phyloP scores from a whole-genome alignment of 108 stramenopile genomes.

The Cyclotella sp. region DNA sequence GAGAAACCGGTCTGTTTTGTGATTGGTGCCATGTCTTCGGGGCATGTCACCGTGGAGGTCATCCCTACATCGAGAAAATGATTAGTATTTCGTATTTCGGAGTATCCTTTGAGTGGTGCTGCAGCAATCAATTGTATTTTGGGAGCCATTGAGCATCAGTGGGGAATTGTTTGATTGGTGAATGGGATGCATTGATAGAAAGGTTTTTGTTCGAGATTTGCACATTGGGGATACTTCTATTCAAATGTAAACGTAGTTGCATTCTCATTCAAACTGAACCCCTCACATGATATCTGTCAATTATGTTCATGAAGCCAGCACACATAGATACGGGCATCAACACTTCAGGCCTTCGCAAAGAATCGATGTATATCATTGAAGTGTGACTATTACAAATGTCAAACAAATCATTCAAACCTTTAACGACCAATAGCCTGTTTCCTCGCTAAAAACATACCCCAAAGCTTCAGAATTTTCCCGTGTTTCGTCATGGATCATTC shows the following conservation, averaged over 20 bases:
- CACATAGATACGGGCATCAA: too few relatives aligned
- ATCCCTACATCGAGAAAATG: slow-evolving; percentile 97
- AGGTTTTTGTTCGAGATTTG: too few relatives aligned
- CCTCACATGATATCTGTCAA: too few relatives aligned
- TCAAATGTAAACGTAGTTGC: too few relatives aligned
- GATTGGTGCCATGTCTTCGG: slow-evolving; percentile 96
- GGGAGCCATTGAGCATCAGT: slow-evolving; percentile 93
- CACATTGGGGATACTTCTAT: too few relatives aligned
- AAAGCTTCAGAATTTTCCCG: background rate
- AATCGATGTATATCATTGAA: too few relatives aligned
- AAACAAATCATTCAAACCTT: background rate
- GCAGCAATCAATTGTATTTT: slow-evolving; percentile 91
- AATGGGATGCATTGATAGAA: too few relatives aligned
- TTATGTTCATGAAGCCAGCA: too few relatives aligned
- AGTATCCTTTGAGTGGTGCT: slow-evolving; percentile 96
- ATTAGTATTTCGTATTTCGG: slow-evolving; percentile 90
- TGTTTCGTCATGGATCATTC: slow-evolving; percentile 3
- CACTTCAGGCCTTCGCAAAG: too few relatives aligned
- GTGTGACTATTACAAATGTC: too few relatives aligned
- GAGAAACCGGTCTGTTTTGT: slow-evolving; percentile 87
- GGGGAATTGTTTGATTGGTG: slow-evolving; percentile 76
- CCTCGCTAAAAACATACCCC: slow-evolving; percentile 16
- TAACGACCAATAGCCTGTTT: slow-evolving; percentile 6
- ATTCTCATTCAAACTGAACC: too few relatives aligned
- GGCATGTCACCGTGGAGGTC: slow-evolving; percentile 91